These are phyloP conservation scores for Neostapfia colusana DNA, from an alignment of 176 grass and related monocot genomes.

Conservation along the genomic window DNA sequence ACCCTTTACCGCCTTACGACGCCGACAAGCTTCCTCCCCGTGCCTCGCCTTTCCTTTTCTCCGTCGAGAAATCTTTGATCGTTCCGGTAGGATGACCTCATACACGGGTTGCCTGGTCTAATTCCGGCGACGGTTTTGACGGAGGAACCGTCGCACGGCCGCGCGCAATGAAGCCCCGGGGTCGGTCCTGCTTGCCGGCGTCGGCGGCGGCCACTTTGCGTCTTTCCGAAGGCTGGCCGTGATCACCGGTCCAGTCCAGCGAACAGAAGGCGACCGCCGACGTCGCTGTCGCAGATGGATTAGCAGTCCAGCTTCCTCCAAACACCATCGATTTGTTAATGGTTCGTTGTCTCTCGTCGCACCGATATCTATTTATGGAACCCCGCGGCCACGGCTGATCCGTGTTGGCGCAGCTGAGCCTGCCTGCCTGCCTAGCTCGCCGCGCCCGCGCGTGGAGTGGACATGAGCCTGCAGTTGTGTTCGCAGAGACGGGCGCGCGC, in stretches of 20 bases:
- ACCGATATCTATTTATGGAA: conserved; percentile 30
- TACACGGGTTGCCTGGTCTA: not conserved
- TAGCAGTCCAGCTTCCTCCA: conserved; percentile 47
- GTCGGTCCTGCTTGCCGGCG: not conserved
- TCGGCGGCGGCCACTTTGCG: conserved; percentile 42
- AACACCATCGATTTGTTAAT: conserved; percentile 38
- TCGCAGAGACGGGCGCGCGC: not conserved
- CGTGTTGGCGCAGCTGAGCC: conserved; percentile 21
- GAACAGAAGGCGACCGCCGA: conserved; percentile 4
- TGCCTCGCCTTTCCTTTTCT: not conserved
- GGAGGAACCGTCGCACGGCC: conserved; percentile 46
- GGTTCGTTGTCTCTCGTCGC: conserved; percentile 33
- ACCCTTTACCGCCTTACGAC: conserved; percentile 6
- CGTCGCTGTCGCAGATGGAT: conserved; percentile 56
- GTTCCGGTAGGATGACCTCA: not conserved
- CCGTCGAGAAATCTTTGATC: not conserved
- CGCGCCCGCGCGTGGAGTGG: not conserved
- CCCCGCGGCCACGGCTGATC: conserved; percentile 19
- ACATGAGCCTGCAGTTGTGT: not conserved
- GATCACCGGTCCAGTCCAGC: no score
- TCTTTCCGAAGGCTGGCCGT: conserved; percentile 31
- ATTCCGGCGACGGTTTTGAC: conserved; percentile 40
- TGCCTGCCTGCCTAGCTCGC: not conserved
- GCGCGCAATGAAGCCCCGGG: conserved; percentile 37
- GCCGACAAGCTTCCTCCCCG: not conserved